These are phyloP conservation scores for Fomes fomentarius DNA, from an alignment of 1,284 basidiomycete species.

Conservation along the genomic window DNA sequence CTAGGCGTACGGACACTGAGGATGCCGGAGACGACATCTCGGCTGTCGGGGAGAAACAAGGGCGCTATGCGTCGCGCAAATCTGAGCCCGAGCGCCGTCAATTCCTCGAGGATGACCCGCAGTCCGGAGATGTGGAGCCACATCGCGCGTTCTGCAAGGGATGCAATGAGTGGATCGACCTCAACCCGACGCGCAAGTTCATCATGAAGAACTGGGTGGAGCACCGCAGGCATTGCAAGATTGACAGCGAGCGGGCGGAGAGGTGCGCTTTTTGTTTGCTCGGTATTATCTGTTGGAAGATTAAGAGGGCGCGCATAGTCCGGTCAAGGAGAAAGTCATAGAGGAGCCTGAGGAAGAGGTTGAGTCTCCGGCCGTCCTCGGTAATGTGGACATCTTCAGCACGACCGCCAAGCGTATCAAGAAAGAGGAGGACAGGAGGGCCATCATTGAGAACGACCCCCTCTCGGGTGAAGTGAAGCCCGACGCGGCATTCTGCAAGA, in stretches of 20 bases:
- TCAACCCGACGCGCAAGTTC: constrained; percentile 57
- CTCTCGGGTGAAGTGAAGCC: constrained; percentile 50
- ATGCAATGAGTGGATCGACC: constrained; percentile 55
- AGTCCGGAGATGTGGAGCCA: constrained; percentile 56
- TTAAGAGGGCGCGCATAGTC: constrained; percentile 3
- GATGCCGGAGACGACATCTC: constrained; percentile 26
- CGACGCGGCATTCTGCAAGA: constrained; percentile 56
- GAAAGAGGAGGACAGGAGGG: constrained; percentile 50
- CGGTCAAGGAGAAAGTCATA: constrained; percentile 21
- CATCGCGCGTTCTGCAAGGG: constrained; percentile 56
- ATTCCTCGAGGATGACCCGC: constrained; percentile 60
- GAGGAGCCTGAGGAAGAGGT: constrained; percentile 31
- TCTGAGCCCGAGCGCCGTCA: constrained; percentile 61
- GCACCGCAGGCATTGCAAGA: constrained; percentile 51
- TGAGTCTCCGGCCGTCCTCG: constrained; percentile 22
- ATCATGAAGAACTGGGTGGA: constrained; percentile 60
- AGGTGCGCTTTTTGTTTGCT: constrained; percentile 17
- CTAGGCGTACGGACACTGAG: constrained; percentile 22
- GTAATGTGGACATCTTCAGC: constrained; percentile 18
- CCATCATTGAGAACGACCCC: constrained; percentile 54
- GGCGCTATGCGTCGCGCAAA: constrained; percentile 43
- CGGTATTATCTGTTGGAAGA: not conserved
- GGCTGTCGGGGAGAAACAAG: constrained; percentile 31
- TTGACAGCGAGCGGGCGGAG: constrained; percentile 14
- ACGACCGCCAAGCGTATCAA: constrained; percentile 27